Percentiles rank a stretch among this genome's conserved stretches.
phyloP scores from a whole-genome alignment of 495 filamentous ascomycete species.

The Penicillium ucsense region DNA sequence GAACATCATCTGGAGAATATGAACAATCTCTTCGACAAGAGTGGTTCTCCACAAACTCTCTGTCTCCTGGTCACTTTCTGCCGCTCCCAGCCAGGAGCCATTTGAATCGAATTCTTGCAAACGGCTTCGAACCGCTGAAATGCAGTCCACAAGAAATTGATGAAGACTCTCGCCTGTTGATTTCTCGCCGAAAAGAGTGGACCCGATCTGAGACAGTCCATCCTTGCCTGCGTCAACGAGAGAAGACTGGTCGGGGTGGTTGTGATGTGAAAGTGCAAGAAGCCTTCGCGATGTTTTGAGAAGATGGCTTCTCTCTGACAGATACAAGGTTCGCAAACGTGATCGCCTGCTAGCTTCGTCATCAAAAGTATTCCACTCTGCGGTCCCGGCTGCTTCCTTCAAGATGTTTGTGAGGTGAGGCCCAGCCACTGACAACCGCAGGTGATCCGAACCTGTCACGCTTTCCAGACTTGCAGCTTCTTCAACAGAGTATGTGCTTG shows the following conservation, averaged over 20 bases:
- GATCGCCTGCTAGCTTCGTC: constrained; percentile 46
- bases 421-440: constrained; percentile 39
- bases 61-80: constrained; percentile 40
- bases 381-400: constrained; percentile 27
- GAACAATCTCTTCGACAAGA: constrained; percentile 56
- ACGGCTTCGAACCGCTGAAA: constrained; percentile 35
- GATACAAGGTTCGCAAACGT: constrained; percentile 56
- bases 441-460: constrained; percentile 49
- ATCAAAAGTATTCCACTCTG: constrained; percentile 46
- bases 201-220: constrained; percentile 21
- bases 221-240: background rate
- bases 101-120: constrained; percentile 36
- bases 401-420: constrained; percentile 31
- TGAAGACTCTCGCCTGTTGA: constrained; percentile 17
- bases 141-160: constrained; percentile 27
- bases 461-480: constrained; percentile 58
- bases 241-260: constrained; percentile 1
- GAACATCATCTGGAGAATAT: constrained; percentile 66
- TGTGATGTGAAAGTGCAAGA: constrained; percentile 25
- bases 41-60: constrained; percentile 54
- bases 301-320: constrained; percentile 51
- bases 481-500: constrained; percentile 55
- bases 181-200: constrained; percentile 21
- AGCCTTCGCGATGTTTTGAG: constrained; percentile 36
- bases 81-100: constrained; percentile 41